A percentile compares a stretch with the other conserved stretches of the same genome.
These are phyloP conservation scores for Astragalus membranaceus DNA, from an alignment of 306 rosid species.

Conservation along the genomic window DNA sequence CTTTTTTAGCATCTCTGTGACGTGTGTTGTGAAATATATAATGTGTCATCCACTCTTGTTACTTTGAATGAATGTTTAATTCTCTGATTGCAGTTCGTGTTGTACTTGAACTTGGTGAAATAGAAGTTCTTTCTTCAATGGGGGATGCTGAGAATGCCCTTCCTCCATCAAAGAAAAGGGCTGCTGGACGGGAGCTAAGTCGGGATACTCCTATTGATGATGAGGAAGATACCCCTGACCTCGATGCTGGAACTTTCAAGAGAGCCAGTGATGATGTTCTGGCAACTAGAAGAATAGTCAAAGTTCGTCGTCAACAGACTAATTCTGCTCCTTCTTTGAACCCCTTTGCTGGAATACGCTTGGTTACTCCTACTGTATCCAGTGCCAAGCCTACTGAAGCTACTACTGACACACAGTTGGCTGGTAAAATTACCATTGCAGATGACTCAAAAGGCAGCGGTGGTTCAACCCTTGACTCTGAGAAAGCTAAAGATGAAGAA, in stretches of 20 bases:
- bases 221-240: constrained; percentile 56
- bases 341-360: constrained; percentile 76
- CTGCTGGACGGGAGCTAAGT: constrained; percentile 75
- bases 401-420: constrained; percentile 26
- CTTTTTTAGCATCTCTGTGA: neutral
- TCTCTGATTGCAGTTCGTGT: constrained; percentile 33
- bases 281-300: constrained; percentile 76
- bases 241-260: constrained; percentile 73
- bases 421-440: constrained; percentile 22
- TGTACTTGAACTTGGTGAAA: neutral
- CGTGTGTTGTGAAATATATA: neutral
- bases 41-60: neutral
- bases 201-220: constrained; percentile 72
- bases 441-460: constrained; percentile 30
- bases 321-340: constrained; percentile 52
- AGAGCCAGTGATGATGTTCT: constrained; percentile 77
- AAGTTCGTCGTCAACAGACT: constrained; percentile 57
- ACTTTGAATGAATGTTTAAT: neutral
- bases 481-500: constrained; percentile 28
- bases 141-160: constrained; percentile 60
- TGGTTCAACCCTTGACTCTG: constrained; percentile 4
- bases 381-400: constrained; percentile 30
- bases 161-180: constrained; percentile 77
- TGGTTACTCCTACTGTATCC: constrained; percentile 43
- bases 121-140: constrained; percentile 36